Evolutionary conservation across 495 filamentous ascomycete species (phyloP).

Genomic region (Penicillium waksmanii): DNA sequence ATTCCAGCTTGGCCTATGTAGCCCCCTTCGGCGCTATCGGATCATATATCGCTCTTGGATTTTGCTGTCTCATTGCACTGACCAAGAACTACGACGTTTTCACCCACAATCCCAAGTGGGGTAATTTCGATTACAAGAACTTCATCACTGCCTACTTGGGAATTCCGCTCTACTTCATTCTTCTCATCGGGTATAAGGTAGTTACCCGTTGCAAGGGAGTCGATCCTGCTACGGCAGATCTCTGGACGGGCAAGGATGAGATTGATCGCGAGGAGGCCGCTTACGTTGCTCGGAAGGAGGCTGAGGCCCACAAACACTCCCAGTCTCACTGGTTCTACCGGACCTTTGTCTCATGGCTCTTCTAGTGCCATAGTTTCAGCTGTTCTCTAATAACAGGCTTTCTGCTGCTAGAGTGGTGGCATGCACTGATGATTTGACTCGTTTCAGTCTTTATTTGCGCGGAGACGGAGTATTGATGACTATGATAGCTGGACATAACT

Average conservation of each 20-base stretch:
- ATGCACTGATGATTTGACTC: neutral
- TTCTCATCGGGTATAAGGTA: constrained; percentile 74
- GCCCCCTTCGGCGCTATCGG: constrained; percentile 72
- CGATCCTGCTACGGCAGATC: constrained; percentile 62
- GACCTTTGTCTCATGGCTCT: constrained; percentile 68
- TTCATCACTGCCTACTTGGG: constrained; percentile 85
- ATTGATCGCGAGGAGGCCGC: constrained; percentile 76
- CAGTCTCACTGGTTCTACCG: constrained; percentile 60
- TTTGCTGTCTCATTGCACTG: constrained; percentile 71
- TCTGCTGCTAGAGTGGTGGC: neutral
- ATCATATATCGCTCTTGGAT: constrained; percentile 66
- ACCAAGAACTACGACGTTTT: constrained; percentile 84
- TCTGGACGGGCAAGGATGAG: constrained; percentile 71
- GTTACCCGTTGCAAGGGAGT: constrained; percentile 55
- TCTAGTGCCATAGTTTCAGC: constrained; percentile 38
- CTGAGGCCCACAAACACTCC: constrained; percentile 42
- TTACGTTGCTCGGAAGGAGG: constrained; percentile 61
- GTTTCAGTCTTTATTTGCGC: too few relatives aligned
- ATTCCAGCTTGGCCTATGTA: constrained; percentile 68
- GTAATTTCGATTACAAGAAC: constrained; percentile 67
- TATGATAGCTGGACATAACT: too few relatives aligned
- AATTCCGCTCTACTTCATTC: constrained; percentile 74
- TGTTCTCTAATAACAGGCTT: neutral
- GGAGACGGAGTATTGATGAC: too few relatives aligned
- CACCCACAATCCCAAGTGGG: constrained; percentile 49